phyloP scores from a whole-genome alignment of 306 rosid genomes.

The Acacia acuminata region DNA sequence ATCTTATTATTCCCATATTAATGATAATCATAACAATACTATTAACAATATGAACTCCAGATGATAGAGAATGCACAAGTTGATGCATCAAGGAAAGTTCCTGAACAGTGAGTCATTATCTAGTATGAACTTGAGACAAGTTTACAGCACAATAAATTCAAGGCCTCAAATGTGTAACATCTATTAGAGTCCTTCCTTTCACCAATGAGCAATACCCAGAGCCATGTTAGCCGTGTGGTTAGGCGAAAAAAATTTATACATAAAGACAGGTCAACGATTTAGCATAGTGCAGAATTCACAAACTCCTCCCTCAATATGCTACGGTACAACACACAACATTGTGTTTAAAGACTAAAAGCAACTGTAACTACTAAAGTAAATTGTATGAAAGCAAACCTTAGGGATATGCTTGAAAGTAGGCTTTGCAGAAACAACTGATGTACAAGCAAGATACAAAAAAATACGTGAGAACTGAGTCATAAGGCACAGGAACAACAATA shows the following conservation, averaged over 20 bases:
- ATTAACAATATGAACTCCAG: neutral
- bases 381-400: slow-evolving; percentile 61
- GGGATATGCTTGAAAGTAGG: slow-evolving; percentile 93
- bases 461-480: slow-evolving; percentile 14
- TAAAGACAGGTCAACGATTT: slow-evolving; percentile 4
- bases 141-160: neutral
- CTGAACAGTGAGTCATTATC: slow-evolving; percentile 7
- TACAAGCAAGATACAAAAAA: slow-evolving; percentile 19
- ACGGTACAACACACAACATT: slow-evolving; percentile 3
- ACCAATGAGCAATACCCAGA: neutral
- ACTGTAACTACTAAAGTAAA: slow-evolving; percentile 23
- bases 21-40: neutral
- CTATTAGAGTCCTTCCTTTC: slow-evolving; percentile 8
- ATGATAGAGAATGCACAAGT: neutral
- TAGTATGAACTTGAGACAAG: neutral
- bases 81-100: slow-evolving; percentile 6
- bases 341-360: slow-evolving; percentile 18
- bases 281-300: slow-evolving; percentile 11
- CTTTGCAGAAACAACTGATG: slow-evolving; percentile 54
- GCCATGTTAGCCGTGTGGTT: slow-evolving; percentile 23
- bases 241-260: slow-evolving; percentile 10
- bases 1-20: neutral
- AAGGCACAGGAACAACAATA: slow-evolving; percentile 21
- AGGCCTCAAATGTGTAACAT: slow-evolving; percentile 18
- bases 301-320: slow-evolving; percentile 12